Evolutionary conservation across 345 rosid genomes (phyloP), one percentile per base, ranked within the genome.

Genomic region (Crucihimalaya himalaica): DNA sequence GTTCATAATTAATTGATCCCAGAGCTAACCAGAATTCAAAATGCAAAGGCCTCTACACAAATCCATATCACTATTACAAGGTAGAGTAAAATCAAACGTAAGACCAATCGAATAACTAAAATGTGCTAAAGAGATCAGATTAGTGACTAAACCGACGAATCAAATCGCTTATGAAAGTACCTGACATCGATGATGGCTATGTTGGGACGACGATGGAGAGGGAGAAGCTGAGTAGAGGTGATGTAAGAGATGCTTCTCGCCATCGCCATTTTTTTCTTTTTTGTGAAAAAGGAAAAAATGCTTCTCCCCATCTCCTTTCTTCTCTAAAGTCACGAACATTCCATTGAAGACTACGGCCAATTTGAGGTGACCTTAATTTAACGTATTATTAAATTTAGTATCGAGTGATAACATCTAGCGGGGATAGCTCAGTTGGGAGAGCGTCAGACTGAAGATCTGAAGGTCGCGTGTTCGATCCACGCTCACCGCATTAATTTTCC

Each of bases 371-470:
- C 40, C 4, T 1, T 16, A 1, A 18, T 11, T 2, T 27, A 0
- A 0, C 0, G 0, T 0, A 6, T 6, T 25, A 53, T 1, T 14
- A 14, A 1, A 0, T 1, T 3, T 3, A 9, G 3, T 4, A 48
- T 19, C 1, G 1, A 9, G 0, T 9, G 0, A 1, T 0, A 9
- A 1, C 27, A 48, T 19, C 0, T 13, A 21, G 66, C 86, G 92
- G 92, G 90, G 92, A 84, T 88, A 91, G 97, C 92, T 89, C 91
- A 89, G 92, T 89, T 87, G 97, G 95, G 97, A 87, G 90, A 88
- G 97, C 95, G 85, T 91, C 89, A 88, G 85, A 82, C 86, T 84
- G 86, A 84, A 84, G 85, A 84, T 85, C 88, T 87, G 84, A 82
- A 84, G 85, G 89, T 82, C 86, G 78, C 86, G 84, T 85, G 89